Conservation (phyloP, 306 rosid species). For the Sicyos baderoa region DNA sequence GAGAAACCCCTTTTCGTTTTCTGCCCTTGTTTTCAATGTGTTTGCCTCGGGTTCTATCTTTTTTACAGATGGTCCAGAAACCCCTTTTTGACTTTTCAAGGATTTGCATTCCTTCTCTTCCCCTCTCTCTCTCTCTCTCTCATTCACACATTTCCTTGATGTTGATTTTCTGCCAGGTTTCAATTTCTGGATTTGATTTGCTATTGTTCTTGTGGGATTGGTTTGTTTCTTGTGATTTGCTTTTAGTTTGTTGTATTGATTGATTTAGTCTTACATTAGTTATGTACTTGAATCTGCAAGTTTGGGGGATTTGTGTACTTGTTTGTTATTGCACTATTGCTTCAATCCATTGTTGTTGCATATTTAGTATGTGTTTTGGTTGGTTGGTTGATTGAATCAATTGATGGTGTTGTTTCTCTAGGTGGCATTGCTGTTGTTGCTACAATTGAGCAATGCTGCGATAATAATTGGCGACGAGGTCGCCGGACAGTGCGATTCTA, state of each 20-base stretch:
- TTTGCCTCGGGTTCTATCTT: neutral
- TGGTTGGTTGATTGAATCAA: neutral
- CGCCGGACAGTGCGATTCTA: constrained; percentile 45
- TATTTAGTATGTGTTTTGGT: no score
- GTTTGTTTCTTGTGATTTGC: neutral
- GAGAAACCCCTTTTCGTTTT: constrained; percentile 13
- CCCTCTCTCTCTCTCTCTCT: no score
- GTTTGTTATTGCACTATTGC: neutral
- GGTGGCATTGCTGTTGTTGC: constrained; percentile 71
- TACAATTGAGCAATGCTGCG: constrained; percentile 59
- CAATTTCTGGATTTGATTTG: constrained; percentile 4
- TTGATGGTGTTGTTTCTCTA: constrained; percentile 23
- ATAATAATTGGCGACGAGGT: constrained; percentile 35
- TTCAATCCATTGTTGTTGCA: neutral
- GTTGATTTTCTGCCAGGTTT: constrained; percentile 10
- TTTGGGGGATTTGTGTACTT: neutral
- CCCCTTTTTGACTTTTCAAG: constrained; percentile 21
- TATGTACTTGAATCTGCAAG: neutral
- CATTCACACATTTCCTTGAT: neutral
- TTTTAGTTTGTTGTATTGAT: neutral
- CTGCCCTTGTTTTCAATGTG: neutral
- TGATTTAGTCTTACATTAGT: neutral
- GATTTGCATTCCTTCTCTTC: constrained; percentile 5
- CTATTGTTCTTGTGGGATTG: neutral
- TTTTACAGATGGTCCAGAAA: constrained; percentile 20